These are phyloP conservation scores for Naganishia antarctica DNA, from an alignment of 768 basidiomycete genomes.

Conservation along the genomic window DNA sequence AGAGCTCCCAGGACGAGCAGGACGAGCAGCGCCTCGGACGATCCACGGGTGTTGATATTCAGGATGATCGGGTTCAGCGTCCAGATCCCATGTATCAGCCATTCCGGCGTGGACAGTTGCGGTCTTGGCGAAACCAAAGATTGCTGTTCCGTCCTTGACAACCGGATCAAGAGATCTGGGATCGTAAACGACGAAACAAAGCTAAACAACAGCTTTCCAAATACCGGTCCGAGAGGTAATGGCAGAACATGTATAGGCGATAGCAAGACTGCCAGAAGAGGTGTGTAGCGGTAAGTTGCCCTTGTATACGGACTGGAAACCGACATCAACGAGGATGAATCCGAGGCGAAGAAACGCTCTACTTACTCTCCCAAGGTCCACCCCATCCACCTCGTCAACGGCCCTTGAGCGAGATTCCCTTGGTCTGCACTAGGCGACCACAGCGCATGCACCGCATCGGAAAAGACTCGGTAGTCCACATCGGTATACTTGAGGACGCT, in stretches of 20 bases:
- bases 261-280: conserved; percentile 75
- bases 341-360: background rate
- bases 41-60: conserved; percentile 93
- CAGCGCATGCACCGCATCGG: conserved; percentile 72
- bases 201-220: conserved; percentile 87
- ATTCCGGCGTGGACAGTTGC: too few relatives aligned
- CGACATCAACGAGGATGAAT: conserved; percentile 18
- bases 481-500: conserved; percentile 94
- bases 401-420: conserved; percentile 54
- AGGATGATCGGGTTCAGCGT: conserved; percentile 91
- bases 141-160: background rate
- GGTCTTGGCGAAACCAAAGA: conserved; percentile 7
- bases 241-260: conserved; percentile 75
- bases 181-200: conserved; percentile 63
- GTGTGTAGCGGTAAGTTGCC: conserved; percentile 94
- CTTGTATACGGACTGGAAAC: conserved; percentile 73
- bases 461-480: conserved; percentile 92
- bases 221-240: conserved; percentile 56
- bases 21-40: conserved; percentile 82
- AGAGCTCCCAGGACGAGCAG: conserved; percentile 70
- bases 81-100: conserved; percentile 54
- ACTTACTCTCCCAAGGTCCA: conserved; percentile 72
- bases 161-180: conserved; percentile 2
- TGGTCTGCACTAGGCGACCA: conserved; percentile 27
- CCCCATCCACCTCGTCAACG: conserved; percentile 50